Percentiles rank a stretch among this genome's conserved stretches.
Conservation (phyloP, 306 rosid genomes). For the Quercus glauca region DNA sequence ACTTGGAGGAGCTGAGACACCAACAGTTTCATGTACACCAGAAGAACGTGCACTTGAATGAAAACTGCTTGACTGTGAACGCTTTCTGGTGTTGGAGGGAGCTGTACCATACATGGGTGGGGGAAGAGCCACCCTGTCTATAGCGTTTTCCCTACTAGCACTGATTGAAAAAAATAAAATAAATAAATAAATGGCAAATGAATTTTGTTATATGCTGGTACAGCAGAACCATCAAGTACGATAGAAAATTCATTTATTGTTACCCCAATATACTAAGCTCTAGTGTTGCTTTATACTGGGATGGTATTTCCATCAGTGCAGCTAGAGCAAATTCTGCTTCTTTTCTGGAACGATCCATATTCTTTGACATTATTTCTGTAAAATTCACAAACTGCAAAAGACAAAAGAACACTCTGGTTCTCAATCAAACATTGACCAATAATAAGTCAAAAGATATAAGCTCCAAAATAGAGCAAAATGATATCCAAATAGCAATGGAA, state of each 20-base stretch:
- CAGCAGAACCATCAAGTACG: conserved; percentile 13
- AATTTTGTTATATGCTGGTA: conserved; percentile 9
- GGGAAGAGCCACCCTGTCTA: conserved; percentile 80
- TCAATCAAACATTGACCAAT: conserved; percentile 1
- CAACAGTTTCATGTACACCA: conserved; percentile 21
- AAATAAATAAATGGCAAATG: conserved; percentile 1
- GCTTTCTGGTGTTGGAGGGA: conserved; percentile 45
- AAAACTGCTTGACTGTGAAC: conserved; percentile 45
- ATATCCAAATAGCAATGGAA: conserved; percentile 13
- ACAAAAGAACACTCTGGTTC: conserved; percentile 7
- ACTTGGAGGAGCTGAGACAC: conserved; percentile 30
- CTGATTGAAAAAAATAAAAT: conserved; percentile 30
- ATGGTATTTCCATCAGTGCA: conserved; percentile 92
- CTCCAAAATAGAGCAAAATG: conserved; percentile 8
- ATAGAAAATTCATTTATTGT: conserved; percentile 17
- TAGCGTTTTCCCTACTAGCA: conserved; percentile 55
- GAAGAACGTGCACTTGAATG: conserved; percentile 57
- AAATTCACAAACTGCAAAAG: conserved; percentile 85
- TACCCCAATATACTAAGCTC: conserved; percentile 86
- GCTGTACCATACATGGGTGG: conserved; percentile 77
- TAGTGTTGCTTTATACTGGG: conserved; percentile 85
- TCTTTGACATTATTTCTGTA: conserved; percentile 86
- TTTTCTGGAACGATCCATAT: conserved; percentile 63
- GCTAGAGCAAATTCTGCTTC: conserved; percentile 87
- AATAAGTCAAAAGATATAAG: background rate